Evolutionary conservation across 179 eudicot species (phyloP).

Genomic region (Dionaea muscipula): DNA sequence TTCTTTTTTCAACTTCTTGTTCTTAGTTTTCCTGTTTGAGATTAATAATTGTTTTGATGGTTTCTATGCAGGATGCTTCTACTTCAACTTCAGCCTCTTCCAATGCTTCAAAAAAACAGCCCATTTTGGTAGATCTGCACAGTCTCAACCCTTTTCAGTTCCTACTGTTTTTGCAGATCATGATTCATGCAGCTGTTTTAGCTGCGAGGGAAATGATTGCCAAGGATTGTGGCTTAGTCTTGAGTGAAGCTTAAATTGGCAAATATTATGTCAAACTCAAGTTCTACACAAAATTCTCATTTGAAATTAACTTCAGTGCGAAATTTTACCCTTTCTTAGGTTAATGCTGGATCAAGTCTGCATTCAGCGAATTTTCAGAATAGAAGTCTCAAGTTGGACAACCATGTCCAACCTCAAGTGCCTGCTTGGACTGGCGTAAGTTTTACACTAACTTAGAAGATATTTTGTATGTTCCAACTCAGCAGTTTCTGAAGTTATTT

Average conservation of each 20-base stretch:
- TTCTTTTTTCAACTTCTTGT: too few relatives aligned
- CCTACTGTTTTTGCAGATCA: not conserved
- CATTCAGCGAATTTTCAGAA: slow-evolving; percentile 13
- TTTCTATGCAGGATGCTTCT: slow-evolving; percentile 2
- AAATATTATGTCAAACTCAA: not conserved
- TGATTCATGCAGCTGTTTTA: not conserved
- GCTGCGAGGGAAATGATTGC: not conserved
- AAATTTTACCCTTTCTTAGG: slow-evolving; percentile 8
- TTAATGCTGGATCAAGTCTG: slow-evolving; percentile 29
- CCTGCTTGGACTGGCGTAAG: slow-evolving; percentile 19
- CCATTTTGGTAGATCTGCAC: not conserved
- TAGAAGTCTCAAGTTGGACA: slow-evolving; percentile 26
- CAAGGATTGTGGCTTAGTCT: not conserved
- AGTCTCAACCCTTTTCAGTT: not conserved
- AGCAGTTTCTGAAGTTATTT: too few relatives aligned
- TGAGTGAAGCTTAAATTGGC: not conserved
- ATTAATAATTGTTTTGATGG: too few relatives aligned
- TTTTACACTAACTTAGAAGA: not conserved
- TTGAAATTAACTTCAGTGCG: not conserved
- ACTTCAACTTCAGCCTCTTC: slow-evolving; percentile 3
- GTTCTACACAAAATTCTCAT: not conserved
- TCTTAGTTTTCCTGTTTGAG: too few relatives aligned
- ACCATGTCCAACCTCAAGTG: slow-evolving; percentile 19
- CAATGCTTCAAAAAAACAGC: slow-evolving; percentile 4
- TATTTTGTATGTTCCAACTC: too few relatives aligned